Base-by-base conservation (phyloP, 2,329 filamentous ascomycete genomes). In the Cytospora piceae region DNA sequence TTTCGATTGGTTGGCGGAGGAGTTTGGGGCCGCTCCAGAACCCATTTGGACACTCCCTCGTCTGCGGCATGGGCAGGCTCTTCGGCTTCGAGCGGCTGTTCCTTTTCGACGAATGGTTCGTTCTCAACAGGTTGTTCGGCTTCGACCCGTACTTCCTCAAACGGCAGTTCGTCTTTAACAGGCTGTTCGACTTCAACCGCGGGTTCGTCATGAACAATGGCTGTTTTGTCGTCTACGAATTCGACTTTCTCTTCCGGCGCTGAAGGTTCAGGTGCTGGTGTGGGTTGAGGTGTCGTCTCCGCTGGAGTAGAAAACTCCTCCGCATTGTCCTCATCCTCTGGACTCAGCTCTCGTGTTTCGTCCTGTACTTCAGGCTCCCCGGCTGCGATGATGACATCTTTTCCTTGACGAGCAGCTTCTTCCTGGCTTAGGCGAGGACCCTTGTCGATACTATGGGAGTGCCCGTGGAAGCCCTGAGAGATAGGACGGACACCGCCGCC, bases 401-500 rank as follows among this genome's bases (percentile, higher is more conserved):
- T 58, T 2, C 34, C 56, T 6, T 56, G 37, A 20, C 53, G 42
- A 8, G 17, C 42, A 11, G 46, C 14, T 22, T 68, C 68, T 42
- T 71, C 71, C 3, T 71, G 70, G 51, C 70, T 72, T 39, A 66
- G 68, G 56, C 70, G 65, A 37, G 70, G 72, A 52, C 70, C 71
- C 59, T 66, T 73, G 34, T 73, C 67, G 6, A 64, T 70, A 46
- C 67, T 71, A 24, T 70, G 64, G 5, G 70, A 70, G n/a, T 70
- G 70, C 9, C 29, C 39, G 29, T 77, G 78, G 14, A 73, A 72
- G 12, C 85, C 81, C 31, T 66, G 64, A 31, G 55, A 56, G 22
- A 65, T 63, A 1, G 94, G 95, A 15, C 98, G 80, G 2, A 99
- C 93, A 17, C 95, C 95, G 32, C 94, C 95, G 31, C 94, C 94